phyloP scores from a whole-genome alignment of 2,329 filamentous ascomycete species.

The Fusarium kyushuense region DNA sequence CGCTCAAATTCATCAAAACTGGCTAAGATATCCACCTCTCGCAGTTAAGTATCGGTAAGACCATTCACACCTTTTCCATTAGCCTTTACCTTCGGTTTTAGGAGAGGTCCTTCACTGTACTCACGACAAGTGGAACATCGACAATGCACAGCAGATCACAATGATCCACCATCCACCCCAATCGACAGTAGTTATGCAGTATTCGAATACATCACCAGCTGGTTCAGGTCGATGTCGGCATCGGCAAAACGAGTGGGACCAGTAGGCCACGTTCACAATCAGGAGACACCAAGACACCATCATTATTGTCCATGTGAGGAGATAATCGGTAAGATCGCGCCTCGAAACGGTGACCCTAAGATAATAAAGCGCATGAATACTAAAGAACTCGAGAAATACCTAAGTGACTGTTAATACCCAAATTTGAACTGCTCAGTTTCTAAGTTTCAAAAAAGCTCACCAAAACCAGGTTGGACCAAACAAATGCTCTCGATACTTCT shows the following conservation, averaged over 20 bases:
- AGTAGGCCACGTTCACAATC: constrained; percentile 1
- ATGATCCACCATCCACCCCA: not conserved
- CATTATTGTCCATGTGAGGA: constrained; percentile 8
- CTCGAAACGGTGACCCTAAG: not conserved
- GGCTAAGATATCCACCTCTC: not conserved
- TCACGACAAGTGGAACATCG: constrained; percentile 2
- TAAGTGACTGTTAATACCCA: not conserved
- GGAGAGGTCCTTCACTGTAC: not conserved
- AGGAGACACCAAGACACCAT: constrained; percentile 3
- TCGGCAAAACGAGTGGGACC: not conserved
- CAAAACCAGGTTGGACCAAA: not conserved
- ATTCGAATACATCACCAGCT: not conserved
- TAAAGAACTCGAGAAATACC: constrained; percentile 3
- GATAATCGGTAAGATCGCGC: constrained; percentile 1
- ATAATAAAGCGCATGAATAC: constrained; percentile 3
- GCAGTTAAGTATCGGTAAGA: not conserved
- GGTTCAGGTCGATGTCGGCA: not conserved
- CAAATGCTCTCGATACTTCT: not conserved
- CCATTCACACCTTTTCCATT: not conserved
- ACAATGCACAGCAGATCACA: not conserved
- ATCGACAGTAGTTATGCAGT: not conserved
- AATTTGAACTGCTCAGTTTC: not conserved
- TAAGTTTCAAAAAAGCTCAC: not conserved
- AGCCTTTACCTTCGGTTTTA: not conserved
- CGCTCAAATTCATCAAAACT: not conserved